A percentile compares a stretch with the other conserved stretches of the same genome.
Conservation (phyloP, 352 stramenopile species). For the Globisporangium ultimum region DNA sequence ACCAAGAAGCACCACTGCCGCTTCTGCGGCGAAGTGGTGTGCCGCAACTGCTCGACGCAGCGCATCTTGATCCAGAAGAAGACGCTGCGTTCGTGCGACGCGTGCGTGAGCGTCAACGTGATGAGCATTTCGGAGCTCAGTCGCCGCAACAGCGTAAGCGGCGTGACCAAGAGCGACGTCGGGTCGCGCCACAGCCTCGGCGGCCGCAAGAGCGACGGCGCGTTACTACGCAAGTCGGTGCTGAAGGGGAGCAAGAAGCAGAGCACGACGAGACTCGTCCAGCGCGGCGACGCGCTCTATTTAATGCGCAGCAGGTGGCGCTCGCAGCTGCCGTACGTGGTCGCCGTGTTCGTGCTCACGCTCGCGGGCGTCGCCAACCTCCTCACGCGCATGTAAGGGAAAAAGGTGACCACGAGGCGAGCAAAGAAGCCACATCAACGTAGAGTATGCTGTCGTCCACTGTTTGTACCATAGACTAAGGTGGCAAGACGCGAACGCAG, state of each 20-base stretch:
- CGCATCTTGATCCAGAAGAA: conserved; percentile 73
- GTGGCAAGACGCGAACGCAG: too few species aligned
- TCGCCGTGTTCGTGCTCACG: conserved; percentile 26
- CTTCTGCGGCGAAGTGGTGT: conserved; percentile 77
- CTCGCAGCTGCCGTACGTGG: conserved; percentile 26
- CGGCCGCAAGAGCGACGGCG: conserved; percentile 15
- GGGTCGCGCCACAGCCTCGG: conserved; percentile 1
- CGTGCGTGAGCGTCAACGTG: conserved; percentile 68
- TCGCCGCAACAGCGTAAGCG: conserved; percentile 35
- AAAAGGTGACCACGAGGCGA: not conserved
- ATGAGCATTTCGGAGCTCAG: conserved; percentile 36
- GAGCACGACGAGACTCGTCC: not conserved
- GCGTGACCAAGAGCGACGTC: conserved; percentile 21
- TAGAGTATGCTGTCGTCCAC: not conserved
- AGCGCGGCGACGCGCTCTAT: conserved; percentile 7
- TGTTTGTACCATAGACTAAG: too few species aligned
- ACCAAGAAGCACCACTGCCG: conserved; percentile 75
- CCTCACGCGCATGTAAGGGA: conserved; percentile 4
- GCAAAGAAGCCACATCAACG: too few species aligned
- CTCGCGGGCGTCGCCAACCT: conserved; percentile 29
- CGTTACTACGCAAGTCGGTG: conserved; percentile 14
- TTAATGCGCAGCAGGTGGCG: conserved; percentile 20
- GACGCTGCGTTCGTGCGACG: conserved; percentile 70
- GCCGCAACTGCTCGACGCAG: conserved; percentile 63
- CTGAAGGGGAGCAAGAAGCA: conserved; percentile 1